Evolutionary conservation across 1,284 basidiomycete species (phyloP).

Genomic region (Anthracocystis setariae): DNA sequence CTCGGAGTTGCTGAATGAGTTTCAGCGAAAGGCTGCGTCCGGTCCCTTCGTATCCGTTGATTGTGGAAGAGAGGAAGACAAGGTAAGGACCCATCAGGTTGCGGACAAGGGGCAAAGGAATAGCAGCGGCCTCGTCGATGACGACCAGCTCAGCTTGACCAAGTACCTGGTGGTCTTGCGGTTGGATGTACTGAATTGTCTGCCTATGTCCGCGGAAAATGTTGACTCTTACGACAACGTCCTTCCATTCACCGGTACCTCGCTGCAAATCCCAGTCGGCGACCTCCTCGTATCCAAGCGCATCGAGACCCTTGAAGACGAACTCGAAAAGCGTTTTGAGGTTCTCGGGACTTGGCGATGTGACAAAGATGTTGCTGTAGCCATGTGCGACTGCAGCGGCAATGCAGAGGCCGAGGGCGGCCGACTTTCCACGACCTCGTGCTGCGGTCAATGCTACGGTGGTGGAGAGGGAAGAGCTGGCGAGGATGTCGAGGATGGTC

Average conservation of each 20-base stretch:
- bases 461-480: slow-evolving; percentile 76
- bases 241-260: slow-evolving; percentile 95
- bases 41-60: slow-evolving; percentile 99
- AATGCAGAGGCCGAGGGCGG: slow-evolving; percentile 91
- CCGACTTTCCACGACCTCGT: slow-evolving; percentile 95
- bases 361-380: slow-evolving; percentile 98
- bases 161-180: slow-evolving; percentile 94
- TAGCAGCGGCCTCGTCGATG: slow-evolving; percentile 98
- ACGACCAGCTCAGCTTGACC: slow-evolving; percentile 97
- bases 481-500: slow-evolving; percentile 64
- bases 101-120: slow-evolving; percentile 91
- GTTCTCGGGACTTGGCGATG: slow-evolving; percentile 96
- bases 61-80: slow-evolving; percentile 97
- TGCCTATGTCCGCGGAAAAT: slow-evolving; percentile 75
- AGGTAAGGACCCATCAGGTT: slow-evolving; percentile 97
- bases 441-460: slow-evolving; percentile 94
- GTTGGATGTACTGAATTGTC: slow-evolving; percentile 81
- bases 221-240: slow-evolving; percentile 95
- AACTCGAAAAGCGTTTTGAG: slow-evolving; percentile 98
- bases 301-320: slow-evolving; percentile 95
- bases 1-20: slow-evolving; percentile 93
- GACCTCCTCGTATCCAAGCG: slow-evolving; percentile 95
- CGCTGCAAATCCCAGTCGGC: slow-evolving; percentile 95
- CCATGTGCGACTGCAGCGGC: slow-evolving; percentile 92
- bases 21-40: slow-evolving; percentile 97